phyloP scores from a whole-genome alignment of 2,329 filamentous ascomycete genomes.

The Diaporthe longicolla region DNA sequence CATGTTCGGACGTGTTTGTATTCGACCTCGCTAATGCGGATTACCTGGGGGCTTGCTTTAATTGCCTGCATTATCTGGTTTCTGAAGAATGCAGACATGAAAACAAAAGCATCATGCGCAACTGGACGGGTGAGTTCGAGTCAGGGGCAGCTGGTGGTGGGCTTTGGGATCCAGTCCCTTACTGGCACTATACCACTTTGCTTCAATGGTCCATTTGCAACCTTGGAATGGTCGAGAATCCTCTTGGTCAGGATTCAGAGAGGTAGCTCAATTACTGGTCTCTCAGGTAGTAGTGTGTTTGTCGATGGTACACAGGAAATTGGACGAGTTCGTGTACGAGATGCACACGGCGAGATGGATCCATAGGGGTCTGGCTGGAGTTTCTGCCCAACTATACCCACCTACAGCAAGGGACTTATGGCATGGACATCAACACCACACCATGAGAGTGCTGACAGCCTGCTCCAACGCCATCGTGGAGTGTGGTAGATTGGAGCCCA shows the following conservation, averaged over 20 bases:
- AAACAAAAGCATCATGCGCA: neutral
- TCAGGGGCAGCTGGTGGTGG: conserved; percentile 10
- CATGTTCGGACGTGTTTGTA: neutral
- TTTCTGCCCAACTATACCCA: conserved; percentile 22
- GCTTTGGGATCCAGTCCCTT: conserved; percentile 9
- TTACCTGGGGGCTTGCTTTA: neutral
- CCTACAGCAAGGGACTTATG: conserved; percentile 6
- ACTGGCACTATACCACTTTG: neutral
- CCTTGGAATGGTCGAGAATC: neutral
- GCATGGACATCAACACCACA: neutral
- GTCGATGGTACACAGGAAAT: neutral
- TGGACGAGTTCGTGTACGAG: neutral
- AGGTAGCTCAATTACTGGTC: neutral
- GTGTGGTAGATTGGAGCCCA: conserved; percentile 29
- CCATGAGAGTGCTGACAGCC: neutral
- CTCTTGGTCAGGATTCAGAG: neutral
- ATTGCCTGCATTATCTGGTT: neutral
- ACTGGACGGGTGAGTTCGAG: conserved; percentile 4
- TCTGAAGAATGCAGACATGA: neutral
- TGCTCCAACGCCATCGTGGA: conserved; percentile 2
- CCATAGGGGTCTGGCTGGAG: neutral
- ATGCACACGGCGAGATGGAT: neutral
- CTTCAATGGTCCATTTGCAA: neutral
- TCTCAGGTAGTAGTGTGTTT: neutral
- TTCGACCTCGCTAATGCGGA: neutral